Evolutionary conservation across 257 asterid genomes (phyloP), one percentile per base, ranked within the genome.

Genomic region (Prunella vulgaris): DNA sequence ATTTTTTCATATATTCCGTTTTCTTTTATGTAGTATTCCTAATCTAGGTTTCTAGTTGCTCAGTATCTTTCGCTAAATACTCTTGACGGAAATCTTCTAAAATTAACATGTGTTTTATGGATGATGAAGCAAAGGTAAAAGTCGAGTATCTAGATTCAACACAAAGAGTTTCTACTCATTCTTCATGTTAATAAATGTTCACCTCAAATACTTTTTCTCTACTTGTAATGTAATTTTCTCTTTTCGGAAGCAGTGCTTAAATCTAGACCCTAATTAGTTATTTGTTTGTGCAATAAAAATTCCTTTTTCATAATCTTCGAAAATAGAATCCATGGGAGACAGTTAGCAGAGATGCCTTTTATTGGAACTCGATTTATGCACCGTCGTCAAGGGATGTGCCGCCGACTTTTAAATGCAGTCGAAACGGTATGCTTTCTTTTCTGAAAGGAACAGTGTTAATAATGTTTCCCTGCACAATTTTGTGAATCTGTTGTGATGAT

Each of bases 311-410:
- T 74, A 54, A 59, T 77, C 25, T 66, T 32, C 69, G 37, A 52
- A 75, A 32, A 69, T 73, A 94, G 99, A 84, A 78, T 92, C 71
- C 97, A 94, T 42, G 99, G 98, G 76, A 77, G 70, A 75, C 87
- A 68, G 71, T 74, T 94, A 69, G 99, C 96, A 0, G 98, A 94
- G 89, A 94, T 94, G 99, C 99, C 99, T 48, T 94, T 94, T 78
- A 86, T 91, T 68, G 98, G 97, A 74, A 92, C 97, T 28, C 89
- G 99, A 15, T 76, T 70, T 62, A 79, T 51, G 68, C 80, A 85
- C 81, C 84, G 99, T 59, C 97, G 97, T 51, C 95, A 89, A 82
- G 96, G 99, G 77, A 85, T 94, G 96, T 86, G 90, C 72, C 77
- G 93, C 74, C 88, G 84, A 70, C 99, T 94, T 65, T 82, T 94